Evolutionary conservation across 306 rosid species (phyloP).

Genomic region (Begonia masoniana): DNA sequence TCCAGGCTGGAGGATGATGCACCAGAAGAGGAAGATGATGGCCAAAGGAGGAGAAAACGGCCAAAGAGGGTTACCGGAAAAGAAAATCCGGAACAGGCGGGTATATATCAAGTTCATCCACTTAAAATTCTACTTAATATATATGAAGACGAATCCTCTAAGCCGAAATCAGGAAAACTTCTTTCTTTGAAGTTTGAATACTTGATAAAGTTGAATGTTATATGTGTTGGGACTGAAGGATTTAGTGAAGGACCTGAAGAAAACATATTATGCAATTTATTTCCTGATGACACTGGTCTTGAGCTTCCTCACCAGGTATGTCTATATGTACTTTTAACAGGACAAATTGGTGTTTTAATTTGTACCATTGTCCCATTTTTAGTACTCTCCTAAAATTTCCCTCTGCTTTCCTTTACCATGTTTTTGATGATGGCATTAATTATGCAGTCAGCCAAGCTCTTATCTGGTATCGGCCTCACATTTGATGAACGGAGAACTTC

Average conservation of each 20-base stretch:
- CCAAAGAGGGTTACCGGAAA: conserved; percentile 61
- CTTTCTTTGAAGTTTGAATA: conserved; percentile 70
- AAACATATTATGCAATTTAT: conserved; percentile 76
- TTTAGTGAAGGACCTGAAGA: conserved; percentile 51
- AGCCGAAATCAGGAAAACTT: conserved; percentile 51
- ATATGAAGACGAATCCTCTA: conserved; percentile 54
- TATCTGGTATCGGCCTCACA: conserved; percentile 31
- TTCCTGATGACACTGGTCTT: conserved; percentile 87
- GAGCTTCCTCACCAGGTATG: conserved; percentile 94
- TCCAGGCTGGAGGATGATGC: conserved; percentile 79
- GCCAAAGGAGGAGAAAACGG: conserved; percentile 87
- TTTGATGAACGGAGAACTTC: conserved; percentile 56
- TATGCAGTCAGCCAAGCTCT: conserved; percentile 80
- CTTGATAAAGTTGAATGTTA: conserved; percentile 68
- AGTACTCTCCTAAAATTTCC: neutral
- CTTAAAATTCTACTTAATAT: conserved; percentile 60
- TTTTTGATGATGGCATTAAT: conserved; percentile 3
- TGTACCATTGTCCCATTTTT: neutral
- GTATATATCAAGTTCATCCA: conserved; percentile 69
- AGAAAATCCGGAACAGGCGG: conserved; percentile 67
- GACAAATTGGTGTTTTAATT: too few relatives aligned
- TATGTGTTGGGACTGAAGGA: conserved; percentile 84
- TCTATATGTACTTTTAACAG: conserved; percentile 7
- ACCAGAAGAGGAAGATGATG: conserved; percentile 86
- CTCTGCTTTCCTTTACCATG: neutral